These are phyloP conservation scores for Phellinidium pouzarii DNA, from an alignment of 1,284 basidiomycete species.

Conservation along the genomic window DNA sequence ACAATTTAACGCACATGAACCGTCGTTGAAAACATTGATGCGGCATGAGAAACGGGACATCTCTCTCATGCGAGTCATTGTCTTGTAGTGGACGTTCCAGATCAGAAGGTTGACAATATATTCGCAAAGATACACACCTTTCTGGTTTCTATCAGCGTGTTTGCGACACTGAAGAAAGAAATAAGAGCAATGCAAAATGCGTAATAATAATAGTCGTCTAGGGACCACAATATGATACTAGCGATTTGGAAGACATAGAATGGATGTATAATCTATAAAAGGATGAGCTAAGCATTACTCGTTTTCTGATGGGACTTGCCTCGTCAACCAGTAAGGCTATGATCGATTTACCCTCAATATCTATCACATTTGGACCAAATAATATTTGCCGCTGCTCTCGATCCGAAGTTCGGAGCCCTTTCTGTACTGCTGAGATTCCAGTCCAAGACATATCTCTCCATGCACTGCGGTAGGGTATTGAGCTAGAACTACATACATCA, in stretches of 20 bases:
- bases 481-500: constrained; percentile 1
- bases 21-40: constrained; percentile 69
- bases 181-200: constrained; percentile 97
- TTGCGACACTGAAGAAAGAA: constrained; percentile 78
- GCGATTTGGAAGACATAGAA: constrained; percentile 99
- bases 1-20: constrained; percentile 51
- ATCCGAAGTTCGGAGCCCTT: constrained; percentile 50
- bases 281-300: background rate
- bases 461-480: constrained; percentile 46
- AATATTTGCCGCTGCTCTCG: constrained; percentile 64
- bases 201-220: constrained; percentile 97
- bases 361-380: constrained; percentile 87
- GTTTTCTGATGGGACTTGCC: constrained; percentile 39
- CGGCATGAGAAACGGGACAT: constrained; percentile 92
- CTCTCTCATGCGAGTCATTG: constrained; percentile 89
- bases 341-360: constrained; percentile 85
- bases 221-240: constrained; percentile 88
- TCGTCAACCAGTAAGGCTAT: constrained; percentile 85
- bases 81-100: constrained; percentile 39
- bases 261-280: constrained; percentile 75
- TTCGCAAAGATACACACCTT: constrained; percentile 44
- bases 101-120: background rate
- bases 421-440: constrained; percentile 52
- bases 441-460: constrained; percentile 89
- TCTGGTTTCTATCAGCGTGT: constrained; percentile 90